Evolutionary conservation across 352 stramenopile species (phyloP), one percentile per base, ranked within the genome.

Genomic region (Globisporangium yorkense): DNA sequence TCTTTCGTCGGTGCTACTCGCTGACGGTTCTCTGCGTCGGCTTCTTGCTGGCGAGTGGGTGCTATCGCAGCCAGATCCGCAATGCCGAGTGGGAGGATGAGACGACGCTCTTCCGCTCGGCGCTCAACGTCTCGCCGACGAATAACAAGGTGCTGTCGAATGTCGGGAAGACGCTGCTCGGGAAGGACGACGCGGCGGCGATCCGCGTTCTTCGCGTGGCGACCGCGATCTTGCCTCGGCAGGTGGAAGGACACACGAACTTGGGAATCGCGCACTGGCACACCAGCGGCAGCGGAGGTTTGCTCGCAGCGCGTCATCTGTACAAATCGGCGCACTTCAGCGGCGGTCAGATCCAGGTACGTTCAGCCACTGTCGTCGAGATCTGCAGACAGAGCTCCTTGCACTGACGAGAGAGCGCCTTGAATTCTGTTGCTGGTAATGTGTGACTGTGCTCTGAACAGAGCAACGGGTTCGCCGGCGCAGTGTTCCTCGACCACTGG

Each of bases 121-220:
- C 80, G 4, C 50, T 91, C 5, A 48, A 68, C 0, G 69, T 89
- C 12, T 69, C 72, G 0, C 84, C 84, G 7, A 76, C 71, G 5
- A 94, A 91, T 50, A 68, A 86, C 60, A 94, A 94, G 65, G 81
- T 87, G 37, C 70, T 92, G 2, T 84, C 70, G 16, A 92, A 94
- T 54, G 57, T 81, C 40, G 79, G 68, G 24, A 91, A 94, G 61
- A 77, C 73, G 15, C 31, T 85, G 5, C 71, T 94, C 5, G 69
- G 73, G 37, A n/a, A 45, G 16, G 65, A 90, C 51, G 67, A 74
- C 1, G 37, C 51, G 3, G 65, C 56, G 10, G 74, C 80, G 9
- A 57, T 87, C 12, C 33, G 66, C 10, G 68, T 83, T 10, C 43
- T 83, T 20, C 68, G 73, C 1, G 49, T 77, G 1, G 57, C 75